A percentile compares a stretch with the other conserved stretches of the same genome.
These are phyloP conservation scores for Gilbertella persicaria DNA, from an alignment of 371 early-diverging fungal species.

Conservation along the genomic window DNA sequence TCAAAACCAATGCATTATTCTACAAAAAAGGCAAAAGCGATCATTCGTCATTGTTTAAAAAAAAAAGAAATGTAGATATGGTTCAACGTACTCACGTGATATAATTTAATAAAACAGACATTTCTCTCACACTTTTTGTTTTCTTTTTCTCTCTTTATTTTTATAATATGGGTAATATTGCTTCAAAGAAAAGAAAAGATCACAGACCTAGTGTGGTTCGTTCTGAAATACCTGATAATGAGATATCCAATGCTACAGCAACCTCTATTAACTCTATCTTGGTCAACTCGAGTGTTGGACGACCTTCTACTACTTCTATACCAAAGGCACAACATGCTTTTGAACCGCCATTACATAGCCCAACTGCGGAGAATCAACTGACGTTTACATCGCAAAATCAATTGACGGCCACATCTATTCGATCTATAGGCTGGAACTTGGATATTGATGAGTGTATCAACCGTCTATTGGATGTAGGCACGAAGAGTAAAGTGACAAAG, in stretches of 20 bases:
- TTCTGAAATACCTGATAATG: constrained; percentile 47
- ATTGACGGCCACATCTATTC: constrained; percentile 45
- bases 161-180: constrained; percentile 40
- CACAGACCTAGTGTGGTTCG: constrained; percentile 44
- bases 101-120: not conserved
- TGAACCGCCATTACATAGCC: constrained; percentile 2
- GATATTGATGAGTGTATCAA: constrained; percentile 89
- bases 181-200: constrained; percentile 47
- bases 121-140: constrained; percentile 11
- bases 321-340: constrained; percentile 10
- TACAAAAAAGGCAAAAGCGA: constrained; percentile 31
- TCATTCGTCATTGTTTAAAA: constrained; percentile 30
- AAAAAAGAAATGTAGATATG: not conserved
- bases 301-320: not conserved
- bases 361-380: constrained; percentile 29
- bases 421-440: constrained; percentile 53
- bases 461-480: constrained; percentile 77
- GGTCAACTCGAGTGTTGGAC: constrained; percentile 26
- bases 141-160: constrained; percentile 12
- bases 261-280: constrained; percentile 52
- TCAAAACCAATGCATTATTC: constrained; percentile 30
- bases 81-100: constrained; percentile 9
- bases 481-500: constrained; percentile 71
- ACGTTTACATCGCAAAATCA: constrained; percentile 44
- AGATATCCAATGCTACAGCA: constrained; percentile 41